These are phyloP conservation scores for Beta vulgaris DNA, from an alignment of 148 eudicot species.

Conservation along the genomic window DNA sequence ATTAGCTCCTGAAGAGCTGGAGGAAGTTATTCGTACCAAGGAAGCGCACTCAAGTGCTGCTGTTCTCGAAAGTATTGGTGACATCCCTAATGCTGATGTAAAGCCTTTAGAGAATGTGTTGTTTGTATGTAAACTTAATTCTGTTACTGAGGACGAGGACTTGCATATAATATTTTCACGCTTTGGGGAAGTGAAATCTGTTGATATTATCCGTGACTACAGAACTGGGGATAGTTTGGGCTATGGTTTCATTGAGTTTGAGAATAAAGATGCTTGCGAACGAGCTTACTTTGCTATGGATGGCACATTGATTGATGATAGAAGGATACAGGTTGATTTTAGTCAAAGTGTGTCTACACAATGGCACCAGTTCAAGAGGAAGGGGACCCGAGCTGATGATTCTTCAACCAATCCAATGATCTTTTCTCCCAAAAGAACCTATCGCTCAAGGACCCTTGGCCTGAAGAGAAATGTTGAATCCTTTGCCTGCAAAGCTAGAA, in stretches of 20 bases:
- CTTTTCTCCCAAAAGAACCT: background rate
- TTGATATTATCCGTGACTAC: background rate
- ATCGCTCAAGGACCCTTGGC: background rate
- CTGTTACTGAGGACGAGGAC: constrained; percentile 66
- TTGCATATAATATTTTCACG: background rate
- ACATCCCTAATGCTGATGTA: constrained; percentile 92
- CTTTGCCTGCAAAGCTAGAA: background rate
- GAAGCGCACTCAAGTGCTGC: constrained; percentile 95
- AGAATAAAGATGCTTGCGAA: background rate
- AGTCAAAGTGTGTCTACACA: constrained; percentile 83
- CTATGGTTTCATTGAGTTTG: background rate
- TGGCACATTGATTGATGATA: constrained; percentile 87
- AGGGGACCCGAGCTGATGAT: constrained; percentile 29
- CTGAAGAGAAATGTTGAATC: background rate
- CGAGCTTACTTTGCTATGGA: constrained; percentile 34
- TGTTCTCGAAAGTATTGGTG: constrained; percentile 91
- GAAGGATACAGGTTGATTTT: constrained; percentile 84
- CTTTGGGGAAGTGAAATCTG: background rate
- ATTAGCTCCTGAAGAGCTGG: constrained; percentile 58
- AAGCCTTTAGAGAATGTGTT: constrained; percentile 94
- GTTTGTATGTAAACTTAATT: constrained; percentile 94
- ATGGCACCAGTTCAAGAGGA: constrained; percentile 70
- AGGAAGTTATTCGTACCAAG: constrained; percentile 74
- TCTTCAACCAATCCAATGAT: background rate
- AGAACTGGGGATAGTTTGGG: background rate